phyloP scores from a whole-genome alignment of 2,329 filamentous ascomycete species.

The Sporothrix humicola region DNA sequence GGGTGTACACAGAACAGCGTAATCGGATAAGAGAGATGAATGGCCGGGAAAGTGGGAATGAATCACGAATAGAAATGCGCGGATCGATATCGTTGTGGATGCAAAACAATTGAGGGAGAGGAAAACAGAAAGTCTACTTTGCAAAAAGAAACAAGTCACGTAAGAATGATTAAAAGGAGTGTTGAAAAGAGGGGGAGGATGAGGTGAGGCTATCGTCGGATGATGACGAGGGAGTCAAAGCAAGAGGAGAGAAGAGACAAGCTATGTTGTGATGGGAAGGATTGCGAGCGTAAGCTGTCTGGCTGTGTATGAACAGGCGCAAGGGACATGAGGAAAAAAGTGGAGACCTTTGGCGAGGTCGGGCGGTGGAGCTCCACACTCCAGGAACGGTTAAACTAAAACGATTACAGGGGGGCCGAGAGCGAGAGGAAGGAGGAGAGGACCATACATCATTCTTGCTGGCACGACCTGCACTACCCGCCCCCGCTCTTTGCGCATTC shows the following conservation, averaged over 20 bases:
- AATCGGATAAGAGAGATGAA: conserved; percentile 2
- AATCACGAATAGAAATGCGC: not conserved
- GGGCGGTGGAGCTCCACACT: conserved; percentile 20
- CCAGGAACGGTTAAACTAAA: conserved; percentile 26
- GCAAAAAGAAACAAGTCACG: not conserved
- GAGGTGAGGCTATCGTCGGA: conserved; percentile 17
- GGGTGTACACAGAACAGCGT: not conserved
- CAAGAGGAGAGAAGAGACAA: not conserved
- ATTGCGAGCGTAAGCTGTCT: not conserved
- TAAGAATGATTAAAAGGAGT: not conserved
- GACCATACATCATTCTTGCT: conserved; percentile 8
- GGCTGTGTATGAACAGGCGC: not conserved
- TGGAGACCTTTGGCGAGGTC: conserved; percentile 3
- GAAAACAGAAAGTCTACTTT: not conserved
- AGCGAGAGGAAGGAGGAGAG: not conserved
- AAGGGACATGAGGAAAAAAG: not conserved
- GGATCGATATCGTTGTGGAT: not conserved
- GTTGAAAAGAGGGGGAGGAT: not conserved
- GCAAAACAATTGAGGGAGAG: not conserved
- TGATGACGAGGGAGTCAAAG: conserved; percentile 18
- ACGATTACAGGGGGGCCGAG: conserved; percentile 1
- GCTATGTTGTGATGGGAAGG: conserved; percentile 21
- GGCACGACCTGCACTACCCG: not conserved
- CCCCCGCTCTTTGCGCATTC: conserved; percentile 16
- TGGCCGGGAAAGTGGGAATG: too few species aligned